Evolutionary conservation across 2,329 filamentous ascomycete species (phyloP), one percentile per base, ranked within the genome.

Genomic region (Aspergillus spinulosporus): DNA sequence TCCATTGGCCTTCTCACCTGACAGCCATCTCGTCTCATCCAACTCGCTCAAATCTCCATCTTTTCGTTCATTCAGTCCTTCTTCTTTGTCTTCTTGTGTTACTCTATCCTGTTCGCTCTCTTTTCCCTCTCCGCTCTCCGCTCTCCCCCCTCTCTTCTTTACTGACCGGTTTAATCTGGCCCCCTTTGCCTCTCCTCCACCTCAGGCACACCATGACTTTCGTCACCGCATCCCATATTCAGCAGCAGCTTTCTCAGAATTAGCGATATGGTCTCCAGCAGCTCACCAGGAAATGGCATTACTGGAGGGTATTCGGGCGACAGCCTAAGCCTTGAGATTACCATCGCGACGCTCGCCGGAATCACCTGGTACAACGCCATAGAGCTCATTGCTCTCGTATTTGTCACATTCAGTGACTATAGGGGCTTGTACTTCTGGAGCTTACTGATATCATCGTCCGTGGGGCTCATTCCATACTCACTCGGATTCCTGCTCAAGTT

Each of bases 341-440:
- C 72, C 52, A 78, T 80, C 58, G 74, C 73, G 6, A 75, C 76
- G 7, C 75, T 82, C 54, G 72, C 77, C 12, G 77, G 73, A 5
- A 69, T 82, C 44, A 73, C 78, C 37, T 77, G 76, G 72, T 82
- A 81, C 63, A 81, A 80, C 60, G 76, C 76, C 44, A 66, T 80
- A 45, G 79, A 81, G 56, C 73, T 82, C 29, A 69, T 77, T 56
- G 69, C 80, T 42, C 74, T 80, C 44, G 71, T 80, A 54, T 79
- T 79, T 50, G 73, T 76, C 57, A 80, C 77, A 4, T 82, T 82
- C 60, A 73, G 72, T 43, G 67, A 71, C 51, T 78, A 76, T 48
- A 69, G 65, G 29, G 77, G 78, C 3, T 69, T 80, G 7, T 82
- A 82, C 67, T 82, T 82, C 64, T 81, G 77, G 75, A 77, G 74